Conservation (phyloP, 495 filamentous ascomycete species). For the Neurospora sp. region DNA sequence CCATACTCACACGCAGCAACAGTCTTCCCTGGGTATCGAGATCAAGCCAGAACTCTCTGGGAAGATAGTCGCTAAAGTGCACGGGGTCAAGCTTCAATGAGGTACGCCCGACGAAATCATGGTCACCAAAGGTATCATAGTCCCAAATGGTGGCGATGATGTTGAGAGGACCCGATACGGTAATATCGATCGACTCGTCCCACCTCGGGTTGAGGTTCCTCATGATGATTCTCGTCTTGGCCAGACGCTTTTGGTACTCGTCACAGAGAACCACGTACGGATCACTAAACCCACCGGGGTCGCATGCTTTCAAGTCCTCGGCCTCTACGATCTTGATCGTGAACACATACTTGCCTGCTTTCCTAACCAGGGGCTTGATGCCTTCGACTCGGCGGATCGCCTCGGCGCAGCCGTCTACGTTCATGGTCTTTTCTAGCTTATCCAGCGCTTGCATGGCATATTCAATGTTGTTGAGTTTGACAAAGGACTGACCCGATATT, state of each 20-base stretch:
- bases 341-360: conserved; percentile 80
- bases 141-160: conserved; percentile 98
- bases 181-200: conserved; percentile 96
- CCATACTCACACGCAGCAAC: conserved; percentile 89
- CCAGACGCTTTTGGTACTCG: conserved; percentile 95
- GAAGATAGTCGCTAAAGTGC: conserved; percentile 92
- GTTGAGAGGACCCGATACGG: conserved; percentile 80
- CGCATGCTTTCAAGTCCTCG: conserved; percentile 96
- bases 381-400: conserved; percentile 56
- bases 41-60: conserved; percentile 93
- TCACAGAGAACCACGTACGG: conserved; percentile 96
- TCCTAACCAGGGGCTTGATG: conserved; percentile 40
- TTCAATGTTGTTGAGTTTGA: conserved; percentile 97
- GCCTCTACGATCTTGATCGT: conserved; percentile 98
- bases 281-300: conserved; percentile 88
- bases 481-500: conserved; percentile 57
- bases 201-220: conserved; percentile 89
- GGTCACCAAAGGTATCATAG: conserved; percentile 93
- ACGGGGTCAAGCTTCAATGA: conserved; percentile 89
- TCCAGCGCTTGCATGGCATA: conserved; percentile 86
- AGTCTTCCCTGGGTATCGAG: conserved; percentile 91
- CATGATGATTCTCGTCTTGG: conserved; percentile 88
- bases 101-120: conserved; percentile 92
- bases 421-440: conserved; percentile 75
- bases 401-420: conserved; percentile 88